These are phyloP conservation scores for Crucibulum parvulum DNA, from an alignment of 1,284 basidiomycete genomes.

Conservation along the genomic window DNA sequence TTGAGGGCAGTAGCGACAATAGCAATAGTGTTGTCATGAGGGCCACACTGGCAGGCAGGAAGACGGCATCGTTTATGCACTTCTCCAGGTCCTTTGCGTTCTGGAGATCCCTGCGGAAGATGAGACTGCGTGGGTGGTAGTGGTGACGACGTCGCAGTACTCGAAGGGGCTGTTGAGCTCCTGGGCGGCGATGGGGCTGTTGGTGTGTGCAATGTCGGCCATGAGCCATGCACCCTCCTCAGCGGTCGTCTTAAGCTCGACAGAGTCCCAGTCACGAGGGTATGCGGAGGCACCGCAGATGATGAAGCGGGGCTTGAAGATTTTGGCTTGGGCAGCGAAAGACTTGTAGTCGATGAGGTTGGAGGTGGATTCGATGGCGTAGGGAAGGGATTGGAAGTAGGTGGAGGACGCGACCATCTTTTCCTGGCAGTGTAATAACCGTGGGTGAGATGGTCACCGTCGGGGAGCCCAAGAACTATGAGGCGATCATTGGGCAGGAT, in stretches of 20 bases:
- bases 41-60: constrained; percentile 99
- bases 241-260: constrained; percentile 81
- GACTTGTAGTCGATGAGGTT: constrained; percentile 93
- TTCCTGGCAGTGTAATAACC: constrained; percentile 99
- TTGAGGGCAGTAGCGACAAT: constrained; percentile 95
- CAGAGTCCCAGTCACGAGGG: constrained; percentile 98
- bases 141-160: constrained; percentile 97
- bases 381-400: constrained; percentile 99
- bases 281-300: constrained; percentile 99
- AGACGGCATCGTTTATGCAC: constrained; percentile 97
- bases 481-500: constrained; percentile 98
- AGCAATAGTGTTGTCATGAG: constrained; percentile 99
- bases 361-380: constrained; percentile 85
- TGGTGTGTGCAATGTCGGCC: constrained; percentile 98
- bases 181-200: constrained; percentile 93
- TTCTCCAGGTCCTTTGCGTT: constrained; percentile 87
- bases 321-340: constrained; percentile 88
- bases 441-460: constrained; percentile 98
- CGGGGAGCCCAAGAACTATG: constrained; percentile 99
- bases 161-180: constrained; percentile 96
- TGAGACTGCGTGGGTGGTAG: constrained; percentile 97
- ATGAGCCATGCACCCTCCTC: constrained; percentile 94
- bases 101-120: constrained; percentile 96
- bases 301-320: constrained; percentile 96
- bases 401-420: constrained; percentile 99